phyloP scores from a whole-genome alignment of 352 stramenopile genomes.

The Phytophthora boehmeriae region DNA sequence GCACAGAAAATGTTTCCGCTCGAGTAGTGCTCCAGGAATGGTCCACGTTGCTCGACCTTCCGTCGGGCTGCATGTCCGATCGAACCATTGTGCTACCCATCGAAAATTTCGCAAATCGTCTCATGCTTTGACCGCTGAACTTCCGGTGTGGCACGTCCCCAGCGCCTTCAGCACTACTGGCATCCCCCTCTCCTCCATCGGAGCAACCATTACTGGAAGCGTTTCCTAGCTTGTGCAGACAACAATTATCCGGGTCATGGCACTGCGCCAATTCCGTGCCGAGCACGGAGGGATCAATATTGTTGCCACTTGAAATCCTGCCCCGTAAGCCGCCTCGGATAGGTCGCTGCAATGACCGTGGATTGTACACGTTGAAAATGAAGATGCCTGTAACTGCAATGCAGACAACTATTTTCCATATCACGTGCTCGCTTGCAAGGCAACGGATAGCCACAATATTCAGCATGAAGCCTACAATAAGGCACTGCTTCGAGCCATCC shows the following conservation, averaged over 20 bases:
- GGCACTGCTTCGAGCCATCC: conserved; percentile 71
- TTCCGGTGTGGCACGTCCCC: conserved; percentile 5
- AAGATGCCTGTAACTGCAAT: conserved; percentile 53
- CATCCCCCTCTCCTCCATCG: conserved; percentile 9
- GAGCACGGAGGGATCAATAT: conserved; percentile 25
- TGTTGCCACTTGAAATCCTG: background rate
- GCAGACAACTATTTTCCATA: conserved; percentile 69
- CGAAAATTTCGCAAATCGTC: conserved; percentile 46
- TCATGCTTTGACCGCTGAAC: conserved; percentile 15
- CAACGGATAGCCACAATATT: conserved; percentile 79
- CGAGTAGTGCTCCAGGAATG: conserved; percentile 57
- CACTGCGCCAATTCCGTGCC: conserved; percentile 42
- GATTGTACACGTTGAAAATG: conserved; percentile 63
- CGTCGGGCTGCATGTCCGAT: conserved; percentile 50
- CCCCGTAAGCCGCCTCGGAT: conserved; percentile 14
- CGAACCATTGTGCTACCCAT: conserved; percentile 65
- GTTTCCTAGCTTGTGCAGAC: conserved; percentile 50
- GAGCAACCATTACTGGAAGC: background rate
- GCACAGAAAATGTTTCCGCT: conserved; percentile 72
- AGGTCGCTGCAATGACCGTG: conserved; percentile 18
- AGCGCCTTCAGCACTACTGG: conserved; percentile 4
- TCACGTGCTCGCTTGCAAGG: conserved; percentile 65
- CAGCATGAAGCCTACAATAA: conserved; percentile 79
- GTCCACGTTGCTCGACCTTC: conserved; percentile 54
- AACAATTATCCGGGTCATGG: conserved; percentile 51